phyloP scores from a whole-genome alignment of 2,329 filamentous ascomycete species.

The Xylaria sp. region DNA sequence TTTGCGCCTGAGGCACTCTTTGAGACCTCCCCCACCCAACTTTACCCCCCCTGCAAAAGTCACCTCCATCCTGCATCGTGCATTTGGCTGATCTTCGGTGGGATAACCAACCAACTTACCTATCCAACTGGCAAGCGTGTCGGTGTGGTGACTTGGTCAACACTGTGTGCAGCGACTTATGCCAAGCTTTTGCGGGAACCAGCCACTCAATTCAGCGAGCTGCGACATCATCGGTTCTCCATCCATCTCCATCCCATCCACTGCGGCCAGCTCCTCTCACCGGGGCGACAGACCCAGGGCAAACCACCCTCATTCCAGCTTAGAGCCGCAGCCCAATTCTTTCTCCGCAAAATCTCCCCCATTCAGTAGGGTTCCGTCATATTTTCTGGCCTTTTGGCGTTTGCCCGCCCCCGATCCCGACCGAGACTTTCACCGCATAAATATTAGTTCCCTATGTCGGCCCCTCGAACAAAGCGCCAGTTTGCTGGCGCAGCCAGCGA shows the following conservation, averaged over 20 bases:
- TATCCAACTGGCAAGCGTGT: constrained; percentile 11
- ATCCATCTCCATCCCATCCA: background rate
- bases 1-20: background rate
- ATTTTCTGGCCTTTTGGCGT: too few relatives aligned
- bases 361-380: too few relatives aligned
- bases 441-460: constrained; percentile 39
- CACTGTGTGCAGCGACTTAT: background rate
- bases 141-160: background rate
- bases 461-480: constrained; percentile 53
- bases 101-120: background rate
- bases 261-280: too few relatives aligned
- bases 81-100: constrained; percentile 4
- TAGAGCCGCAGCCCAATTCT: background rate
- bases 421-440: background rate
- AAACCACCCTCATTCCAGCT: background rate
- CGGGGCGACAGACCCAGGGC: too few relatives aligned
- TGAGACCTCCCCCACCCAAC: background rate
- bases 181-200: background rate
- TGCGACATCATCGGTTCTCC: constrained; percentile 1
- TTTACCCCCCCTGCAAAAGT: constrained; percentile 8
- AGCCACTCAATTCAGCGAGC: background rate
- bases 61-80: constrained; percentile 7
- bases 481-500: constrained; percentile 57
- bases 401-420: background rate
- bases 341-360: background rate